A percentile compares a stretch with the other conserved stretches of the same genome.
These are phyloP conservation scores for Paramecium sexaurelia DNA, from an alignment of 73 alveolate genomes.

Conservation along the genomic window DNA sequence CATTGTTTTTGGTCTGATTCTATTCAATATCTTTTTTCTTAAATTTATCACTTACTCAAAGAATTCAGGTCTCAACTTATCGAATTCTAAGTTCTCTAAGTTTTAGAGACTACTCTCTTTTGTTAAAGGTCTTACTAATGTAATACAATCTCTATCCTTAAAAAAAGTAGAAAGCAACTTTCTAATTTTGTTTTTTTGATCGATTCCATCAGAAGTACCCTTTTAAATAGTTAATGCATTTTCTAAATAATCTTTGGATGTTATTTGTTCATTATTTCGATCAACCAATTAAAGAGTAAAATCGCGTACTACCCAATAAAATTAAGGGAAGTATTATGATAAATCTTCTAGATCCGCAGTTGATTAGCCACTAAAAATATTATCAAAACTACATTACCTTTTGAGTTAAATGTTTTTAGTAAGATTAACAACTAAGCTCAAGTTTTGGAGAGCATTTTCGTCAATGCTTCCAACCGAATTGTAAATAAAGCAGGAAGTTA, in stretches of 20 bases:
- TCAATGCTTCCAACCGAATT: conserved; percentile 95
- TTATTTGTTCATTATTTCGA: conserved; percentile 89
- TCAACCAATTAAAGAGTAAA: conserved; percentile 93
- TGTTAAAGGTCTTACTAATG: conserved; percentile 95
- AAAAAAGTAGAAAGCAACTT: conserved; percentile 91
- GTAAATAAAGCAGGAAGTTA: conserved; percentile 88
- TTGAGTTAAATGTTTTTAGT: conserved; percentile 89
- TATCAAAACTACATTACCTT: neutral
- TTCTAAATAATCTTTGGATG: conserved; percentile 96
- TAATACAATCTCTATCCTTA: conserved; percentile 95
- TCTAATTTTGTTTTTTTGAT: conserved; percentile 92
- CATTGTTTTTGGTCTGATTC: conserved; percentile 89
- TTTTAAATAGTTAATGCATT: conserved; percentile 82
- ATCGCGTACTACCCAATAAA: conserved; percentile 98
- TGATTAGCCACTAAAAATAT: conserved; percentile 62
- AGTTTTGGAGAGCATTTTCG: conserved; percentile 88
- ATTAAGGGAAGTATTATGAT: conserved; percentile 92
- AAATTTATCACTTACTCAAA: conserved; percentile 87
- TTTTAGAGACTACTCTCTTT: conserved; percentile 89
- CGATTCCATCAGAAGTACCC: conserved; percentile 87
- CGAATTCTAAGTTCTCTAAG: conserved; percentile 85
- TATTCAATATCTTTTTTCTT: conserved; percentile 85
- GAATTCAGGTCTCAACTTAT: conserved; percentile 93
- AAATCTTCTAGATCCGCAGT: conserved; percentile 94
- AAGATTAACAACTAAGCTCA: conserved; percentile 84